phyloP scores from a whole-genome alignment of 2,329 filamentous ascomycete species.

The Pseudogymnoascus sp. region DNA sequence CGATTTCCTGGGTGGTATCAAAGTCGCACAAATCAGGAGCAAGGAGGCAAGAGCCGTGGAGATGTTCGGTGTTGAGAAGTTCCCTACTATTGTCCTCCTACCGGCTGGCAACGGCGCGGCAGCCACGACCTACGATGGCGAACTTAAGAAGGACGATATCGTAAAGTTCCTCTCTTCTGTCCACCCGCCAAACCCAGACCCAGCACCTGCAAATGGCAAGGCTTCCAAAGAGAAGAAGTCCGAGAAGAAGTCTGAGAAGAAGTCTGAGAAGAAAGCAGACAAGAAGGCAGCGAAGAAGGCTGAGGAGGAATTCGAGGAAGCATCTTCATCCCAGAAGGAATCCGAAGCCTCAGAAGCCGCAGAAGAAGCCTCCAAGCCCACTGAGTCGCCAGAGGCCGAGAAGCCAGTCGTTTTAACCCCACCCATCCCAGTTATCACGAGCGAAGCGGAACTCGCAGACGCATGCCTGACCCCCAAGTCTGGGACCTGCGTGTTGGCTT shows the following conservation, averaged over 20 bases:
- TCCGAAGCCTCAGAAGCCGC: conserved; percentile 39
- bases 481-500: conserved; percentile 73
- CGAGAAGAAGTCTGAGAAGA: conserved; percentile 35
- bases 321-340: conserved; percentile 45
- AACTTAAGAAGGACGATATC: conserved; percentile 78
- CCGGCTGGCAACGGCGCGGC: conserved; percentile 61
- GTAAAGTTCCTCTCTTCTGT: conserved; percentile 75
- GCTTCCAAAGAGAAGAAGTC: conserved; percentile 41
- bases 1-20: conserved; percentile 76
- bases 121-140: conserved; percentile 67
- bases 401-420: conserved; percentile 42
- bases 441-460: conserved; percentile 55
- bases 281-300: conserved; percentile 35
- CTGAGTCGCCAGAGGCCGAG: conserved; percentile 38
- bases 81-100: conserved; percentile 74
- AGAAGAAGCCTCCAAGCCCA: conserved; percentile 40
- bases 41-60: conserved; percentile 69
- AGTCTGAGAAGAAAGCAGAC: conserved; percentile 14
- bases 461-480: conserved; percentile 71
- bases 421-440: conserved; percentile 58
- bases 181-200: conserved; percentile 72
- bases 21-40: conserved; percentile 70
- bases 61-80: conserved; percentile 68
- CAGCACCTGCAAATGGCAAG: conserved; percentile 43
- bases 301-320: conserved; percentile 42